phyloP scores from a whole-genome alignment of 2,329 filamentous ascomycete genomes.

The Exophiala dermatitidis region DNA sequence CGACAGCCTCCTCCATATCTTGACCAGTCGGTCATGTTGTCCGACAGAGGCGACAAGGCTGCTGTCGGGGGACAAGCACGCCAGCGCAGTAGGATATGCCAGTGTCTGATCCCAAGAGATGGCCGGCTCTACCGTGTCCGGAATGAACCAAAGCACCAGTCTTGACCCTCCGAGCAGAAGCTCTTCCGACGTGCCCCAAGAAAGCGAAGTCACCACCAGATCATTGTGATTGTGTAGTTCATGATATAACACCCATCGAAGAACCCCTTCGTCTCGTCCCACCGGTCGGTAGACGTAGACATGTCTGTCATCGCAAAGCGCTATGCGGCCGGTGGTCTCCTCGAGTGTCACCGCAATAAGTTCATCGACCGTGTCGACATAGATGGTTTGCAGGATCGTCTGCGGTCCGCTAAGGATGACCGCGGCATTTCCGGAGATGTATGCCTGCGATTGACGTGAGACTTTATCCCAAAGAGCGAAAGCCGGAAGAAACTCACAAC shows the following conservation, averaged over 20 bases:
- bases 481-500: constrained; percentile 49
- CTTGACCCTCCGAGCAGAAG: constrained; percentile 66
- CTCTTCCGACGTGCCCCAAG: constrained; percentile 83
- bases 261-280: constrained; percentile 59
- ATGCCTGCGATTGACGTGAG: constrained; percentile 51
- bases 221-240: constrained; percentile 35
- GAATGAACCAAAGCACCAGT: constrained; percentile 61
- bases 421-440: constrained; percentile 82
- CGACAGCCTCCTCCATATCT: constrained; percentile 83
- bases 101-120: constrained; percentile 66
- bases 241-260: constrained; percentile 39
- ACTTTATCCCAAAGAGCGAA: constrained; percentile 3
- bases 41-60: constrained; percentile 78
- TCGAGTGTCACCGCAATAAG: constrained; percentile 76
- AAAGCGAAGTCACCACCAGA: constrained; percentile 53
- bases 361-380: constrained; percentile 63
- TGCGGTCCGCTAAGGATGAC: constrained; percentile 70
- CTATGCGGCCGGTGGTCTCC: constrained; percentile 76
- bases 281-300: constrained; percentile 75
- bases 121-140: constrained; percentile 34
- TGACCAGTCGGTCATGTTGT: constrained; percentile 71
- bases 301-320: constrained; percentile 58
- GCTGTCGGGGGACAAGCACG: constrained; percentile 77
- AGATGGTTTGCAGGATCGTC: constrained; percentile 79
- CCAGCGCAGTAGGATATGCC: constrained; percentile 65